These are phyloP conservation scores for Linnemannia schmuckeri DNA, from an alignment of 192 early-diverging fungal genomes.

Conservation along the genomic window DNA sequence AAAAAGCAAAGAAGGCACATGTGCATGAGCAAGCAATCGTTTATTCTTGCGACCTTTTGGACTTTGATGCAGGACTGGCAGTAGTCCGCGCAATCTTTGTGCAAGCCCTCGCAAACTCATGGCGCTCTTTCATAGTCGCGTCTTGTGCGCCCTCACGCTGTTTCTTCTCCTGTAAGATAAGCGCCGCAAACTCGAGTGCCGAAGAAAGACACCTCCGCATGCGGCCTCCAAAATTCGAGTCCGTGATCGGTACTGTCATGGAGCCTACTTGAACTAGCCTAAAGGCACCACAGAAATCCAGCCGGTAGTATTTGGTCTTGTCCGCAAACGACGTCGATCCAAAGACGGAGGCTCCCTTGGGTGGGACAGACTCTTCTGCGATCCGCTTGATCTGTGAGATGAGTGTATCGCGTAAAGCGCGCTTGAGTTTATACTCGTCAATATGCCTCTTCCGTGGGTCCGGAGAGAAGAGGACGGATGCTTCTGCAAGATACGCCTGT, in stretches of 20 bases:
- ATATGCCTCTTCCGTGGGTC: not conserved
- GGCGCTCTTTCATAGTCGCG: not conserved
- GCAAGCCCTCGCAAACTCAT: constrained; percentile 2
- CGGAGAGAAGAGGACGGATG: not conserved
- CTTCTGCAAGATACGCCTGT: constrained; percentile 16
- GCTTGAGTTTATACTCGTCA: constrained; percentile 14
- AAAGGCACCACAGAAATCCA: constrained; percentile 8
- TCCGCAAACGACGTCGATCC: constrained; percentile 4
- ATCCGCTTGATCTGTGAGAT: constrained; percentile 8
- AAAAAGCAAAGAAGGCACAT: not conserved
- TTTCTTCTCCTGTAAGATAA: not conserved
- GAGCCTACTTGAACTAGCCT: not conserved
- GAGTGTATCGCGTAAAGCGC: not conserved
- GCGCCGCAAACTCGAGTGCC: constrained; percentile 1
- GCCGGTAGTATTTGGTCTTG: constrained; percentile 1
- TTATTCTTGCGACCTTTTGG: not conserved
- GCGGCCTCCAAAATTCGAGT: not conserved
- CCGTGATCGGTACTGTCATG: not conserved
- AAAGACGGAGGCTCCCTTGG: not conserved
- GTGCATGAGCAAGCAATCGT: not conserved
- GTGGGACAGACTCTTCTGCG: not conserved
- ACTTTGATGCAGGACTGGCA: not conserved
- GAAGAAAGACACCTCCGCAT: not conserved
- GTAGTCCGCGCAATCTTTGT: not conserved
- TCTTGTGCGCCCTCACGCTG: not conserved